Evolutionary conservation across 371 early-diverging fungal species (phyloP), one percentile per base, ranked within the genome.

Genomic region (Sporodiniella umbellata): DNA sequence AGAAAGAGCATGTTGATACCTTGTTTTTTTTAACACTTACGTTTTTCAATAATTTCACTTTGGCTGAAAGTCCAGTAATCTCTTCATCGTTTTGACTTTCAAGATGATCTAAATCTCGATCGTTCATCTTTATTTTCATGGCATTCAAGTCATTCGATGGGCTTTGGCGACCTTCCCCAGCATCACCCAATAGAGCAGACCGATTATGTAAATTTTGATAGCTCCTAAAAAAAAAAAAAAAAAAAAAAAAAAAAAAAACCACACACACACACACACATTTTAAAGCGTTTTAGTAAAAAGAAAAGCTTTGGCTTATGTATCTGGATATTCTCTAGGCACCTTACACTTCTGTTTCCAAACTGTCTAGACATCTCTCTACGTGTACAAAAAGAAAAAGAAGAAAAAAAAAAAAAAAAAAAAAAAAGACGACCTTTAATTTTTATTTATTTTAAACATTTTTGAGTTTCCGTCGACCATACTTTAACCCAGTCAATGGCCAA

Each of bases 401-500:
- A 2, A 24, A 37, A n/a, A 4, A 44, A 7, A 28, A 28, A 28
- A 28, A 7, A 7, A 7, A 7, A 44, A 30, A 28, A 15, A 44
- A 17, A 44, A 25, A 28, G 1, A 28, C 25, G 4, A 44, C 17
- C 19, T 21, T 21, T 15, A 40, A 40, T 26, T 26, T 44, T 8
- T 15, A 28, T 5, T 2, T 25, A 23, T 11, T 26, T 8, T n/a
- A 28, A 11, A 44, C 45, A 44, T 8, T 30, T 21, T 10, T 49
- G 40, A 3, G 50, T 62, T 3, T 71, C 68, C 35, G 51, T 56
- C 12, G 68, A 65, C 72, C 72, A 78, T 39, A 75, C 59, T 38
- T 69, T 79, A 18, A 84, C 69, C 66, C 80, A 84, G 43, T 84
- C 81, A 40, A 81, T 60, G 8, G 78, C 80, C 22, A 84, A 54